phyloP scores from a whole-genome alignment of 768 basidiomycete species.

The Hygrophoropsis aurantiaca region DNA sequence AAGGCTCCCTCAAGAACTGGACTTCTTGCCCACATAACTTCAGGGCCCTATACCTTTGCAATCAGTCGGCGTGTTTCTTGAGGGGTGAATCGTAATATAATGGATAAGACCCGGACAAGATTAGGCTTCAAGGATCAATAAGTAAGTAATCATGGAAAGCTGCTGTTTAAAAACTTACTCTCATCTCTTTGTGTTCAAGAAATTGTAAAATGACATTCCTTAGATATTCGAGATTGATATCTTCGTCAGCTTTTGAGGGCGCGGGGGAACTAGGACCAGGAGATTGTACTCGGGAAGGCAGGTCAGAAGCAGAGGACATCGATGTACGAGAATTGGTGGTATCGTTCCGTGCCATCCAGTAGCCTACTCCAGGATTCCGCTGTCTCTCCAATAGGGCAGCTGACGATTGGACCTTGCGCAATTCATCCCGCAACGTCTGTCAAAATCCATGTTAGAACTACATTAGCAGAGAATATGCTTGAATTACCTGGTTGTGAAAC shows the following conservation, averaged over 20 bases:
- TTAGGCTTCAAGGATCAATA: conserved; percentile 58
- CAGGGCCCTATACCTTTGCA: conserved; percentile 69
- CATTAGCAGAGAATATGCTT: not conserved
- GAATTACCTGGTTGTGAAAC: conserved; percentile 71
- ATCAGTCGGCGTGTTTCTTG: conserved; percentile 89
- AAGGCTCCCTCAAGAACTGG: too few species aligned
- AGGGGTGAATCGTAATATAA: conserved; percentile 92
- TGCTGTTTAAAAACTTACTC: conserved; percentile 52
- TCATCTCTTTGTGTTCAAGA: conserved; percentile 97
- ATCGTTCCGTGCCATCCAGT: conserved; percentile 65
- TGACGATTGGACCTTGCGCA: conserved; percentile 94
- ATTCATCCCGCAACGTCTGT: conserved; percentile 87
- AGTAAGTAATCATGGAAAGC: not conserved
- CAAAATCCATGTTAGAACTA: conserved; percentile 7
- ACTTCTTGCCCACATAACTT: too few species aligned
- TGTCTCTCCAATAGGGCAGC: conserved; percentile 87
- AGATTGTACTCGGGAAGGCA: conserved; percentile 34
- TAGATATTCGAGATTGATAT: conserved; percentile 93
- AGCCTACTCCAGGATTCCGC: conserved; percentile 91
- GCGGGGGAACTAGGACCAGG: conserved; percentile 32
- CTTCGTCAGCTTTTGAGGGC: conserved; percentile 66
- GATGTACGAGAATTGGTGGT: conserved; percentile 33
- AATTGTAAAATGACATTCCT: conserved; percentile 97
- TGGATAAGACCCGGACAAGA: conserved; percentile 87
- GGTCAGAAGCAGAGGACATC: conserved; percentile 43